Evolutionary conservation across 768 basidiomycete genomes (phyloP), one percentile per base, ranked within the genome.

Genomic region (Leccinum disarticulatum): DNA sequence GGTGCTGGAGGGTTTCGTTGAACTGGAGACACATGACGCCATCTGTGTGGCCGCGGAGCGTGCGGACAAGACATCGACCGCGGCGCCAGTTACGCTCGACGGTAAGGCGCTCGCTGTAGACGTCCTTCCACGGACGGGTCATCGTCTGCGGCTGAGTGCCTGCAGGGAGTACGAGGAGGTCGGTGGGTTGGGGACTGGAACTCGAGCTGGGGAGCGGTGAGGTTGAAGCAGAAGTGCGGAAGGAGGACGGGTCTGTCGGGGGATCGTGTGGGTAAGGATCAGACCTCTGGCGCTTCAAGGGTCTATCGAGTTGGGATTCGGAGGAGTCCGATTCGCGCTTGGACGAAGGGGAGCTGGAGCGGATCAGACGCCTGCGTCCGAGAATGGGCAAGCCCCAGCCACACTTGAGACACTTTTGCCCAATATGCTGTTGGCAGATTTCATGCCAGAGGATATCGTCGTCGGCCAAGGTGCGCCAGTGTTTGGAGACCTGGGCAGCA

Each of bases 371-470:
- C 63, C 84, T 85, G 69, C 85, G 87, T 73, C 96, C 92, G 22
- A 99, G 80, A 36, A 97, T 80, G 15, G 97, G 97, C 49, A 99
- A 78, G 17, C 95, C 95, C 95, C 96, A 98, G 3, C 97, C 97
- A 66, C 97, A 98, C 73, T 96, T 97, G 66, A 83, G 85, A 68
- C 97, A 99, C 69, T 94, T 96, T 68, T 94, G 88, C 19, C 96
- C 96, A 57, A 99, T 98, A 62, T 99, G 97, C 72, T 99, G 97
- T 70, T 96, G 93, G 73, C 97, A 98, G 71, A 99, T 98, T 22
- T 87, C 87, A 43, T 89, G 83, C 97, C 97, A 99, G 52, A 99
- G 83, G 50, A 94, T 79, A 67, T 99, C 92, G 71, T 98, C 96
- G 75, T 98, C 96, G 0, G 96, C 96, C 7, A 98, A 84, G 28